Evolutionary conservation across 352 stramenopile genomes (phyloP), one percentile per base, ranked within the genome.

Genomic region (Halophytophthora polymorphica): DNA sequence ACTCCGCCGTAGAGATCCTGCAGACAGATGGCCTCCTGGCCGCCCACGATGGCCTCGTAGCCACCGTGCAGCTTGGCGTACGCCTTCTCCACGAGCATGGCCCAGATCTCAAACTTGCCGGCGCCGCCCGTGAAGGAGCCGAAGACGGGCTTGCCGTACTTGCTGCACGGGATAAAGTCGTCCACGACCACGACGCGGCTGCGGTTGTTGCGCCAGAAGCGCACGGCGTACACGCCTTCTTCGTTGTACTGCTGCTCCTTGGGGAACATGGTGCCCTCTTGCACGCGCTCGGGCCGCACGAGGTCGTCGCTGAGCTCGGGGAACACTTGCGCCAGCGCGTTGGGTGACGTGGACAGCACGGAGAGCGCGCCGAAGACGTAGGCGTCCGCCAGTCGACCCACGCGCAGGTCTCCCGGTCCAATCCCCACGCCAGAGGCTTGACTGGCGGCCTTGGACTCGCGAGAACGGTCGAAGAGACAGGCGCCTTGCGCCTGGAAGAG

Each of bases 21-120:
- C 23, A 94, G 64, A 19, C 64, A 78, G 35, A 86, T 86, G 1
- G 73, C 57, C 34, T 94, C 83, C 51, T 94, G 86, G 12, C 91
- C 93, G 38, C 91, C 89, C 17, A 95, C 72, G 40, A 98, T 90
- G 4, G 71, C 64, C 35, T 91, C 83, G 63, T 98, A 98, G 23
- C 77, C 86, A 29, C 92, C 92, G 59, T 94, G 86, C 25, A 96
- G 79, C 54, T 98, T 98, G 1, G 93, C 90, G 62, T 97, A 98
- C n/a, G 92, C 92, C 58, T 98, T 98, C 62, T 98, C 93, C 15
- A 98, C 59, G 18, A 98, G 69, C 40, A 96, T 50, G 13, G 90
- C 90, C 93, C 92, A 98, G 41, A 98, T 85, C 64, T 98, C 91
- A 63, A 92, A 92, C 59, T 90, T 90, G 35, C 62, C 76, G 47